Evolutionary conservation across 306 rosid genomes (phyloP).

Genomic region (Vigna mungo): DNA sequence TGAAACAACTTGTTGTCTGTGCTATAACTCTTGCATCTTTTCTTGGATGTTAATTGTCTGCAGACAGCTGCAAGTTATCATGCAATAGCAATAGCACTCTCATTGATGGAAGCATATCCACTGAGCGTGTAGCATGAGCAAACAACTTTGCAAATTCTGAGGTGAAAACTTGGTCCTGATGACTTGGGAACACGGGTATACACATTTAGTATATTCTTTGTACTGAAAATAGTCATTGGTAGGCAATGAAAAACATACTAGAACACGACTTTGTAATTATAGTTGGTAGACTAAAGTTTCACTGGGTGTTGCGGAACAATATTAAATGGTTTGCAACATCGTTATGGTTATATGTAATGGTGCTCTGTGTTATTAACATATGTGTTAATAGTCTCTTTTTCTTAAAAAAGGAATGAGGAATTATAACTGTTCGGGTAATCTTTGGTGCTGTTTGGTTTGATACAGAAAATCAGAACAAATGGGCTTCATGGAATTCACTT

Average conservation of each 20-base stretch:
- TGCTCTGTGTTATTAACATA: background rate
- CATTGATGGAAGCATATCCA: constrained; percentile 99
- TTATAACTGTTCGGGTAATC: constrained; percentile 19
- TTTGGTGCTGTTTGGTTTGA: background rate
- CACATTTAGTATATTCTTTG: constrained; percentile 25
- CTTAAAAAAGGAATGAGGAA: background rate
- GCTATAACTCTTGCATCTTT: constrained; percentile 39
- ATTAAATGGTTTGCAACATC: constrained; percentile 12
- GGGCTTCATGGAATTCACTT: constrained; percentile 34
- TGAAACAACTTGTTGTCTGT: constrained; percentile 33
- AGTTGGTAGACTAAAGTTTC: constrained; percentile 31
- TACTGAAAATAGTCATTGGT: background rate
- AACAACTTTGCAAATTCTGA: constrained; percentile 91
- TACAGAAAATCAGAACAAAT: no score
- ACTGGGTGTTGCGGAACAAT: constrained; percentile 17
- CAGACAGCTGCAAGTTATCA: constrained; percentile 99
- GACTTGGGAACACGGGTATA: constrained; percentile 95
- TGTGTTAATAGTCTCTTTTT: background rate
- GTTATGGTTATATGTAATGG: background rate
- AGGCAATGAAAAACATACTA: constrained; percentile 15
- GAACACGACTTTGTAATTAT: background rate
- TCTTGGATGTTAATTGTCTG: constrained; percentile 48
- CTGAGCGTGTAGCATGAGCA: constrained; percentile 99
- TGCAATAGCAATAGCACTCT: constrained; percentile 96
- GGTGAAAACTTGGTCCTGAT: constrained; percentile 96